Evolutionary conservation across 2,329 filamentous ascomycete genomes (phyloP).

Genomic region (Ophiocordyceps camponoti-saundersi): DNA sequence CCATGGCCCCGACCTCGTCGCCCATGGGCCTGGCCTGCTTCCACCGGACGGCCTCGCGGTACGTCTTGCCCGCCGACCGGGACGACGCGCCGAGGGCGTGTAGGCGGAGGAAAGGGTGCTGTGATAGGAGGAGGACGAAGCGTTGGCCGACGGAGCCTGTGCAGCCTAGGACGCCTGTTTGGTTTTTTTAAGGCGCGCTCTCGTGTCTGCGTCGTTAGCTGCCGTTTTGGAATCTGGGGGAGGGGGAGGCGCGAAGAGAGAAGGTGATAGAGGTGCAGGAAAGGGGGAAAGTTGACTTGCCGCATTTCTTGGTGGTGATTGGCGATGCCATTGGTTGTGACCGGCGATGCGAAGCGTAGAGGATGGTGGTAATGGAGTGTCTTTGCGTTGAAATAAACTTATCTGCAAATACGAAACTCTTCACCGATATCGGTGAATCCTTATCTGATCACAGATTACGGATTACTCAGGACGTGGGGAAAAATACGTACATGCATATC

Average conservation of each 20-base stretch:
- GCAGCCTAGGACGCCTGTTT: slow-evolving; percentile 66
- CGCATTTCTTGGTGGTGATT: slow-evolving; percentile 42
- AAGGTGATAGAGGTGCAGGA: neutral
- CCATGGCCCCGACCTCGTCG: slow-evolving; percentile 51
- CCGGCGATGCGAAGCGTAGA: too few relatives aligned
- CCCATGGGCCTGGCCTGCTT: slow-evolving; percentile 81
- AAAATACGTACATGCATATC: too few relatives aligned
- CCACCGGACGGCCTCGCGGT: slow-evolving; percentile 88
- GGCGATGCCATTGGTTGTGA: slow-evolving; percentile 15
- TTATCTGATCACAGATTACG: too few relatives aligned
- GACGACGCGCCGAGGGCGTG: slow-evolving; percentile 82
- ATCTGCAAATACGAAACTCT: too few relatives aligned
- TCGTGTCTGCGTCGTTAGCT: neutral
- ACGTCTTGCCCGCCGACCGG: slow-evolving; percentile 80
- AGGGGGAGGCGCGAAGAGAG: neutral
- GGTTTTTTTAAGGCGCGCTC: too few relatives aligned
- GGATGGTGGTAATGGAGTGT: too few relatives aligned
- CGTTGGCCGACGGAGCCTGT: slow-evolving; percentile 91
- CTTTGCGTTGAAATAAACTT: too few relatives aligned
- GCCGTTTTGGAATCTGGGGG: neutral
- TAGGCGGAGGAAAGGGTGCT: slow-evolving; percentile 74
- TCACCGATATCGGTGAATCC: too few relatives aligned
- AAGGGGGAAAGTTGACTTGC: slow-evolving; percentile 19
- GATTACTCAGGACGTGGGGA: too few relatives aligned
- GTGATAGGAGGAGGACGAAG: slow-evolving; percentile 80